Conservation (phyloP, 192 early-diverging fungal genomes). For the Fimicolochytrium jonesii region DNA sequence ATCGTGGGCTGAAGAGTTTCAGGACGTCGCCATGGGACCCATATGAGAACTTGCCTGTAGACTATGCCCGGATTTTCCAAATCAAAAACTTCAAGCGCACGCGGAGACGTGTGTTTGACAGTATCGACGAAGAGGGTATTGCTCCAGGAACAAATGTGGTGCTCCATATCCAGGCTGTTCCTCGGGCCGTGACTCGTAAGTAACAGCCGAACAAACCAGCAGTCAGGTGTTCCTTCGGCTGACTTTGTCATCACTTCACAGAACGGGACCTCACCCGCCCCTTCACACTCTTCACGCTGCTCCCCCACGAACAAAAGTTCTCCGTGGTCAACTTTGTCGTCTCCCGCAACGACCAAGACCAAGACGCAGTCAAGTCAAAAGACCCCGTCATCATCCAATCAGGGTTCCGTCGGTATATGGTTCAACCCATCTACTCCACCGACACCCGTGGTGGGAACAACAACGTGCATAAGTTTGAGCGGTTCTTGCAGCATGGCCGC, state of each 20-base stretch:
- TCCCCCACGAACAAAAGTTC: slow-evolving; percentile 93
- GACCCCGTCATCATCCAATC: slow-evolving; percentile 82
- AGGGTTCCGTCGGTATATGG: slow-evolving; percentile 85
- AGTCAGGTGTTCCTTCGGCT: too few relatives aligned
- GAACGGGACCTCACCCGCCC: slow-evolving; percentile 8
- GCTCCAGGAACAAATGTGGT: slow-evolving; percentile 69
- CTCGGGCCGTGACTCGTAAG: slow-evolving; percentile 8
- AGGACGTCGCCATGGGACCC: slow-evolving; percentile 96
- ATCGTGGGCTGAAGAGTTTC: slow-evolving; percentile 92
- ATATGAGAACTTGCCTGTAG: slow-evolving; percentile 94
- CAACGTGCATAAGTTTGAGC: slow-evolving; percentile 92
- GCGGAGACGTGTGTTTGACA: slow-evolving; percentile 65
- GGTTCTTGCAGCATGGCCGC: slow-evolving; percentile 76
- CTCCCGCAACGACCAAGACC: slow-evolving; percentile 58
- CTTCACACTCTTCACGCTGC: slow-evolving; percentile 64
- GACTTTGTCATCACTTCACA: background rate
- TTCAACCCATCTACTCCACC: slow-evolving; percentile 85
- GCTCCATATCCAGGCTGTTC: slow-evolving; percentile 50
- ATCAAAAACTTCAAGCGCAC: slow-evolving; percentile 86
- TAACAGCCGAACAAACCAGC: background rate
- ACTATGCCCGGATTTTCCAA: slow-evolving; percentile 95
- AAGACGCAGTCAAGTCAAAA: slow-evolving; percentile 83
- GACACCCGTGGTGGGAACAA: slow-evolving; percentile 78
- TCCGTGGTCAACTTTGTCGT: slow-evolving; percentile 80
- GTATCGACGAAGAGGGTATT: slow-evolving; percentile 46